A percentile compares a stretch with the other conserved stretches of the same genome.
phyloP scores from a whole-genome alignment of 192 early-diverging fungal genomes.

The Oehlia diaphana region DNA sequence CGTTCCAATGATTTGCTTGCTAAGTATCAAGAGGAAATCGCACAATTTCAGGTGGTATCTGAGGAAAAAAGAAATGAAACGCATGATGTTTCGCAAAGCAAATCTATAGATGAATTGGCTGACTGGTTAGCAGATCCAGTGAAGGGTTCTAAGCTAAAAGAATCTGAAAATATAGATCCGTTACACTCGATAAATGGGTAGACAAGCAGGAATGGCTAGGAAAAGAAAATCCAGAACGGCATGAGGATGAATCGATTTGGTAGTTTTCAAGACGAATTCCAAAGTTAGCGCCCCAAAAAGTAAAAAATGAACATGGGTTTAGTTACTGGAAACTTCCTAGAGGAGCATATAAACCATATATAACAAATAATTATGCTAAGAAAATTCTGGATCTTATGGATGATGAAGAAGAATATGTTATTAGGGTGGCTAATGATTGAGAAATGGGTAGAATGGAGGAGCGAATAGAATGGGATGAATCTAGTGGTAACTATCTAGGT shows the following conservation, averaged over 20 bases:
- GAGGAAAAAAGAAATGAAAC: background rate
- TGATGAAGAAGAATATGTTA: conserved; percentile 1
- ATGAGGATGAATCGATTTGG: background rate
- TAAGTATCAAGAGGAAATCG: conserved; percentile 7
- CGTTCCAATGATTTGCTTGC: background rate
- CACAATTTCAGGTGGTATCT: background rate
- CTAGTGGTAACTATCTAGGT: background rate
- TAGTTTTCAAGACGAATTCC: background rate
- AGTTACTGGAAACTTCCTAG: background rate
- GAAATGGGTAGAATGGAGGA: background rate
- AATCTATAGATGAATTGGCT: background rate
- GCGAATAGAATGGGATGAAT: background rate
- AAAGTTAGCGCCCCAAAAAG: background rate
- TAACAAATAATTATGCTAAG: background rate
- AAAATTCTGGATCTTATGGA: background rate
- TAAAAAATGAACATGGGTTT: background rate
- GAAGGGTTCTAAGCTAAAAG: too few relatives aligned
- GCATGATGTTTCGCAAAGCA: background rate
- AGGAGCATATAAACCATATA: background rate
- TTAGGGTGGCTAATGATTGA: background rate
- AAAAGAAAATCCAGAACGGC: too few relatives aligned
- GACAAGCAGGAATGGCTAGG: background rate
- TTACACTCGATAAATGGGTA: background rate
- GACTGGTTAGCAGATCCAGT: background rate
- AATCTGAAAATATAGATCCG: background rate